A percentile compares a stretch with the other conserved stretches of the same genome.
Conservation (phyloP, 1,139 yeast species). For the Debaryomycetaceae sp. region DNA sequence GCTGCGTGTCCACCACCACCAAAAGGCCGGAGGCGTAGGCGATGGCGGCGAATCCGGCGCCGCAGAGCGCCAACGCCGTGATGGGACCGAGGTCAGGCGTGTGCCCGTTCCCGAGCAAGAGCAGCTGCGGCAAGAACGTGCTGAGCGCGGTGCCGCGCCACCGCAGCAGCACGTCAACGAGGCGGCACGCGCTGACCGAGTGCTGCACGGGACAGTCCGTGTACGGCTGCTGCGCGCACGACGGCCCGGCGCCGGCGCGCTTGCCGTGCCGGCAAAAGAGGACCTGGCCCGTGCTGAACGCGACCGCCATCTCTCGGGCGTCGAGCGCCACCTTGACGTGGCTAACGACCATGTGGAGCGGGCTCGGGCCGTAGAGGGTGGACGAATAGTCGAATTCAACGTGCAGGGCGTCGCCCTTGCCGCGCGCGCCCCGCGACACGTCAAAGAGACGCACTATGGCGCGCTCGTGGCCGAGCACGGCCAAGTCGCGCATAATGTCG, state of each 20-base stretch:
- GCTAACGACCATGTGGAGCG: background rate
- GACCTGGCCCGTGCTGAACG: constrained; percentile 62
- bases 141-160: constrained; percentile 22
- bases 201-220: constrained; percentile 22
- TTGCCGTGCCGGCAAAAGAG: constrained; percentile 66
- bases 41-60: constrained; percentile 77
- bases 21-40: constrained; percentile 72
- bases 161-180: constrained; percentile 21
- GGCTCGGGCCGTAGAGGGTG: background rate
- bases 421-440: constrained; percentile 66
- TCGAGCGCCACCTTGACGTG: constrained; percentile 46
- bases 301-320: constrained; percentile 66
- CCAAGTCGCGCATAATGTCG: constrained; percentile 46
- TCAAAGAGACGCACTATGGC: constrained; percentile 78
- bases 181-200: constrained; percentile 23
- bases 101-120: constrained; percentile 29
- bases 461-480: constrained; percentile 72
- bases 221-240: constrained; percentile 14
- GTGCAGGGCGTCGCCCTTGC: constrained; percentile 33
- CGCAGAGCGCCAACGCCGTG: constrained; percentile 55
- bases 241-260: constrained; percentile 4
- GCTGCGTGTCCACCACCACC: constrained; percentile 59
- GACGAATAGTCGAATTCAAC: background rate
- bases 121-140: constrained; percentile 55
- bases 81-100: constrained; percentile 26